Conservation (phyloP, 2,329 filamentous ascomycete genomes). For the Didymella lethalis region DNA sequence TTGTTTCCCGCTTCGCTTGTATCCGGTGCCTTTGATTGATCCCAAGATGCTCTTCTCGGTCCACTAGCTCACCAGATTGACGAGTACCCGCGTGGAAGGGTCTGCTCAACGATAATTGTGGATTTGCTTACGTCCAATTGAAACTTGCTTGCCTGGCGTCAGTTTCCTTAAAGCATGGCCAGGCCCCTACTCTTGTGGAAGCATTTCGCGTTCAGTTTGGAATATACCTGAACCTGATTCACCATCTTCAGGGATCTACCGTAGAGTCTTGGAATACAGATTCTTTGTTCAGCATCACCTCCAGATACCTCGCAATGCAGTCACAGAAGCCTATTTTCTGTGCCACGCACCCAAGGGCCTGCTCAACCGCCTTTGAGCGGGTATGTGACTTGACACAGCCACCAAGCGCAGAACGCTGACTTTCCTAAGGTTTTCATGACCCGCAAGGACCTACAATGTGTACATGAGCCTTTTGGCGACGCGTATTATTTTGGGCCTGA, state of each 20-base stretch:
- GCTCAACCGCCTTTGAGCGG: conserved; percentile 96
- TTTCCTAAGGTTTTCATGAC: conserved; percentile 83
- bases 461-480: conserved; percentile 97
- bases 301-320: conserved; percentile 61
- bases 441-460: conserved; percentile 79
- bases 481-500: conserved; percentile 97
- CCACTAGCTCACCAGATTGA: conserved; percentile 28
- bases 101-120: conserved; percentile 41
- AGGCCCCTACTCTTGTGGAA: conserved; percentile 28
- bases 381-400: conserved; percentile 59
- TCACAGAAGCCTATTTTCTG: conserved; percentile 80
- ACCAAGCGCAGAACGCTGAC: conserved; percentile 14
- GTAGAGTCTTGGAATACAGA: conserved; percentile 40
- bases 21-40: conserved; percentile 23
- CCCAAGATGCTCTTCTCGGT: conserved; percentile 23
- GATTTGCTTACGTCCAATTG: conserved; percentile 30
- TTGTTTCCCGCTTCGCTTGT: conserved; percentile 14
- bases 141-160: conserved; percentile 14
- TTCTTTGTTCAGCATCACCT: conserved; percentile 21
- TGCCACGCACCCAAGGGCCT: conserved; percentile 91
- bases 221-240: conserved; percentile 37
- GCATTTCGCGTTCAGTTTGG: conserved; percentile 37
- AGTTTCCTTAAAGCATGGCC: conserved; percentile 37
- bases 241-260: conserved; percentile 14
- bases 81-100: conserved; percentile 27